Conservation (phyloP, 2,329 filamentous ascomycete species). For the Neobulgaria alba region DNA sequence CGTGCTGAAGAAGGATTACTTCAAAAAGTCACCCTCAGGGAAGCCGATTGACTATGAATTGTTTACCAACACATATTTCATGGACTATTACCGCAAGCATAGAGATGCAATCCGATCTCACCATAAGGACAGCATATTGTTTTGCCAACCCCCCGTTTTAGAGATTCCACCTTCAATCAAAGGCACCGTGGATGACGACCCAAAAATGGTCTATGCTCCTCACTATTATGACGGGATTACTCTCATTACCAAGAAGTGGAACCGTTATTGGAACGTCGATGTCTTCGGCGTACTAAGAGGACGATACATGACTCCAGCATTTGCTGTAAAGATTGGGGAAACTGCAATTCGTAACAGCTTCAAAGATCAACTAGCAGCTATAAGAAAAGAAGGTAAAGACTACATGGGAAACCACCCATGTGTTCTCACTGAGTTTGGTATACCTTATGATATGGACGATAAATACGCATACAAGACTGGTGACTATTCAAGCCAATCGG, state of each 20-base stretch:
- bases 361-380: constrained; percentile 73
- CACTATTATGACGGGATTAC: constrained; percentile 98
- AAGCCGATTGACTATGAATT: constrained; percentile 68
- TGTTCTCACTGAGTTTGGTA: constrained; percentile 89
- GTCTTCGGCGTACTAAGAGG: constrained; percentile 87
- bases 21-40: constrained; percentile 71
- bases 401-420: constrained; percentile 84
- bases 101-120: constrained; percentile 63
- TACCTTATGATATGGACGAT: constrained; percentile 98
- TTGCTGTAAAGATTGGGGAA: constrained; percentile 89
- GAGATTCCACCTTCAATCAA: constrained; percentile 87
- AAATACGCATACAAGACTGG: constrained; percentile 93
- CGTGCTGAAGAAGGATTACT: constrained; percentile 79
- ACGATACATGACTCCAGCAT: constrained; percentile 77
- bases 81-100: constrained; percentile 75
- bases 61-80: constrained; percentile 87
- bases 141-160: constrained; percentile 85
- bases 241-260: constrained; percentile 98
- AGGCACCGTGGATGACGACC: constrained; percentile 80
- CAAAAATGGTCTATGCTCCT: constrained; percentile 82
- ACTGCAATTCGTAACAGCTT: constrained; percentile 91
- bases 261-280: constrained; percentile 93
- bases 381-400: constrained; percentile 79
- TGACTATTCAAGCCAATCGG: constrained; percentile 85
- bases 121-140: constrained; percentile 74